Percentiles rank a stretch among this genome's conserved stretches.
Evolutionary conservation across 129 eudicot species (phyloP).

Genomic region (Artemisia tridentata): DNA sequence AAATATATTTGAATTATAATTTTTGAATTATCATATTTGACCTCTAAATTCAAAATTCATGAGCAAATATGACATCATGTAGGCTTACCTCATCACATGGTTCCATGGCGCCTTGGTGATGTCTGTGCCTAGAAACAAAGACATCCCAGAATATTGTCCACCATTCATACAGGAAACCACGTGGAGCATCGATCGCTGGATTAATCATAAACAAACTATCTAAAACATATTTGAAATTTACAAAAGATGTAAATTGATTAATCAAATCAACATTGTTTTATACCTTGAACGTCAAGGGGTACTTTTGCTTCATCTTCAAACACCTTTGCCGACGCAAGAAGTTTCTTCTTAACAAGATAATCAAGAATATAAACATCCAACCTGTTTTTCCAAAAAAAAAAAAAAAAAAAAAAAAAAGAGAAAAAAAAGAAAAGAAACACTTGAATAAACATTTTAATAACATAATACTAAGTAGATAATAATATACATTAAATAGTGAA

Average conservation of each 20-base stretch:
- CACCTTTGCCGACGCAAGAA: slow-evolving; percentile 36
- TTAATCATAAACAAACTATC: slow-evolving; percentile 9
- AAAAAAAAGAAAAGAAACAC: background rate
- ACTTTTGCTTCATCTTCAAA: slow-evolving; percentile 64
- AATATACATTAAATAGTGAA: background rate
- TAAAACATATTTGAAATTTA: background rate
- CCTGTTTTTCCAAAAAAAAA: slow-evolving; percentile 41
- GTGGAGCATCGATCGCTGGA: slow-evolving; percentile 65
- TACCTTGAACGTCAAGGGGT: slow-evolving; percentile 47
- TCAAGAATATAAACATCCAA: slow-evolving; percentile 70
- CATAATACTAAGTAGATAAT: background rate
- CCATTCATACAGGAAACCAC: slow-evolving; percentile 67
- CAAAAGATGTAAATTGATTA: background rate
- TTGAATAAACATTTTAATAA: background rate
- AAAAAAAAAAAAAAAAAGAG: slow-evolving; percentile 1
- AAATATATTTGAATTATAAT: background rate
- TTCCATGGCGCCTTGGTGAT: slow-evolving; percentile 38
- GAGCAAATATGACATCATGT: background rate
- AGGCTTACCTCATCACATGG: slow-evolving; percentile 42
- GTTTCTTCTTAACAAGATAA: slow-evolving; percentile 59
- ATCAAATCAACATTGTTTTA: slow-evolving; percentile 12
- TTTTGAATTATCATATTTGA: slow-evolving; percentile 13
- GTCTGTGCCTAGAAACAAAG: slow-evolving; percentile 51
- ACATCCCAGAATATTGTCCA: slow-evolving; percentile 66
- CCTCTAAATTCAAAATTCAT: background rate